These are phyloP conservation scores for Chlorella sp. DNA, from an alignment of 139 green algal species.

Conservation along the genomic window DNA sequence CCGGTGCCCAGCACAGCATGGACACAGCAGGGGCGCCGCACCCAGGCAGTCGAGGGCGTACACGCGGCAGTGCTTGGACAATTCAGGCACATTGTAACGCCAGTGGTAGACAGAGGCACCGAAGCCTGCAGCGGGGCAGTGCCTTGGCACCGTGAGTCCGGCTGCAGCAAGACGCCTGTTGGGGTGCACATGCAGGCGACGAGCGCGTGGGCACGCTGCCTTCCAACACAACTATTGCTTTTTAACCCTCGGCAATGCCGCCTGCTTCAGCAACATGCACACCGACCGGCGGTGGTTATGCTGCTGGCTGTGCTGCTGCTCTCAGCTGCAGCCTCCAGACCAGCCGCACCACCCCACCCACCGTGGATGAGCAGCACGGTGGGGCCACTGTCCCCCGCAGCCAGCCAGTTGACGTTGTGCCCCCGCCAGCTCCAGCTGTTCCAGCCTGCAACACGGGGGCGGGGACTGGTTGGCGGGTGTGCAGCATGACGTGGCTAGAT, in stretches of 20 bases:
- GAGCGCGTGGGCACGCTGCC: too few relatives aligned
- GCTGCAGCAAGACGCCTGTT: neutral
- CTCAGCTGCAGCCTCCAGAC: neutral
- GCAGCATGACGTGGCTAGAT: too few relatives aligned
- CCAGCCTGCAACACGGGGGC: conserved; percentile 43
- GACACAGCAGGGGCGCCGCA: neutral
- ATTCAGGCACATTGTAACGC: conserved; percentile 73
- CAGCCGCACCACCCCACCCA: neutral
- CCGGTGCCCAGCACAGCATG: neutral
- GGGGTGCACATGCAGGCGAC: neutral
- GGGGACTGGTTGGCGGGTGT: too few relatives aligned
- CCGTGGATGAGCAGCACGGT: neutral
- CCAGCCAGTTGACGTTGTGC: conserved; percentile 65
- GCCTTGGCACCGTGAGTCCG: neutral
- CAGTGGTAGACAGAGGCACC: conserved; percentile 64
- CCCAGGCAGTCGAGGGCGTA: conserved; percentile 81
- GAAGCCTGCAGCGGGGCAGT: conserved; percentile 60
- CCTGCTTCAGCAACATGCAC: too few relatives aligned
- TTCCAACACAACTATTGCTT: too few relatives aligned
- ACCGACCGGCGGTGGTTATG: too few relatives aligned
- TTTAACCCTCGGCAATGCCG: too few relatives aligned
- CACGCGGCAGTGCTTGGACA: conserved; percentile 63
- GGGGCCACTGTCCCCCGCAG: neutral
- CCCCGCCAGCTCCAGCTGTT: conserved; percentile 74
- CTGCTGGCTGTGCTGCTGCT: too few relatives aligned